Percentiles rank a stretch among this genome's conserved stretches.
phyloP scores from a whole-genome alignment of 352 stramenopile species.

The Phytophthora cajani region DNA sequence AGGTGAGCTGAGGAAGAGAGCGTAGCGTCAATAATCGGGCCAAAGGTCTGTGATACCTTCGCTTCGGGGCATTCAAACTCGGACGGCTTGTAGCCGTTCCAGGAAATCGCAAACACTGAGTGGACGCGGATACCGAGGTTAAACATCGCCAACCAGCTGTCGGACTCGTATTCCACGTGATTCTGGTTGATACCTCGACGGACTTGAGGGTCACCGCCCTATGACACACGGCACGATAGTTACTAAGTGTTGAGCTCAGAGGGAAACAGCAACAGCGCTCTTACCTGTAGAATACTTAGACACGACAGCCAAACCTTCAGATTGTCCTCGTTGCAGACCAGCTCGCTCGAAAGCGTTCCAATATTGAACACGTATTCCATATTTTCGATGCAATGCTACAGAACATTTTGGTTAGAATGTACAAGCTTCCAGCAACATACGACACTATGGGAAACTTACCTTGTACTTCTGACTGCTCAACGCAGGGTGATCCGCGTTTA shows the following conservation, averaged over 20 bases:
- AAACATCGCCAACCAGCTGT: slow-evolving; percentile 90
- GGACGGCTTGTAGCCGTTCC: slow-evolving; percentile 65
- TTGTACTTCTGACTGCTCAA: slow-evolving; percentile 90
- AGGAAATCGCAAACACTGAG: slow-evolving; percentile 82
- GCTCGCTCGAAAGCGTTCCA: slow-evolving; percentile 72
- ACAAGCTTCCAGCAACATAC: background rate
- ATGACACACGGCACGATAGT: slow-evolving; percentile 10
- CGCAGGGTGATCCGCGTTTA: slow-evolving; percentile 82
- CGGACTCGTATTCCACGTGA: slow-evolving; percentile 90
- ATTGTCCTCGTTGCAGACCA: slow-evolving; percentile 78
- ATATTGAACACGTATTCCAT: slow-evolving; percentile 89
- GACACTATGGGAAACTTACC: slow-evolving; percentile 38
- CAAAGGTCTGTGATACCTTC: slow-evolving; percentile 56
- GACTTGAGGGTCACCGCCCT: slow-evolving; percentile 80
- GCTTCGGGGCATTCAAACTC: slow-evolving; percentile 40
- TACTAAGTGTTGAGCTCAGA: slow-evolving; percentile 14
- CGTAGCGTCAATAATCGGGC: slow-evolving; percentile 47
- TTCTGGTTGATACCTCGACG: slow-evolving; percentile 74
- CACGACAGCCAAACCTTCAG: slow-evolving; percentile 78
- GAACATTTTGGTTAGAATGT: background rate
- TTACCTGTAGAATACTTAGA: slow-evolving; percentile 71
- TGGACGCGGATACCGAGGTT: slow-evolving; percentile 89
- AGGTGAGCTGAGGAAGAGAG: slow-evolving; percentile 53
- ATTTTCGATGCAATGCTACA: slow-evolving; percentile 86
- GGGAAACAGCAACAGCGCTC: background rate